A percentile compares a stretch with the other conserved stretches of the same genome.
Evolutionary conservation across 176 grass and related monocot species (phyloP).

Genomic region (Poa annua): DNA sequence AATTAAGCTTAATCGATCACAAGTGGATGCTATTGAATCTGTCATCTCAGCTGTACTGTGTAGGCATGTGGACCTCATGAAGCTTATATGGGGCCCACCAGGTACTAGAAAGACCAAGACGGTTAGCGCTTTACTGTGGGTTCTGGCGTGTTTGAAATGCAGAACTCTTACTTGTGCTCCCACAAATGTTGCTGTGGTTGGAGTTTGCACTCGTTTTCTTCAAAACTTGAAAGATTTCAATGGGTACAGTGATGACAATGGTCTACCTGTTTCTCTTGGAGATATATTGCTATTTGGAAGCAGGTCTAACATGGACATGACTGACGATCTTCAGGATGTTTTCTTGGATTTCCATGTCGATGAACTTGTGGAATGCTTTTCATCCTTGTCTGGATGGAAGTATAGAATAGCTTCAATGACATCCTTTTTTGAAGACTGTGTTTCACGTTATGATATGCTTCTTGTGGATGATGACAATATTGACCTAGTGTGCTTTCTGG

Average conservation of each 20-base stretch:
- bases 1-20: constrained; percentile 62
- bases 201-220: constrained; percentile 60
- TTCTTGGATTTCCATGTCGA: constrained; percentile 70
- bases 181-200: constrained; percentile 77
- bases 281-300: constrained; percentile 73
- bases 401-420: constrained; percentile 51
- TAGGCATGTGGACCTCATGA: constrained; percentile 46
- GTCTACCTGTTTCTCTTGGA: constrained; percentile 45
- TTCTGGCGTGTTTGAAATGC: constrained; percentile 55
- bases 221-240: constrained; percentile 52
- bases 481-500: constrained; percentile 36
- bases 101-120: constrained; percentile 90
- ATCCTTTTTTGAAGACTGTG: constrained; percentile 56
- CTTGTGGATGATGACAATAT: constrained; percentile 30
- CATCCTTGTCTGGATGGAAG: constrained; percentile 55
- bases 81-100: constrained; percentile 86
- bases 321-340: constrained; percentile 61
- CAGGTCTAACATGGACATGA: constrained; percentile 62
- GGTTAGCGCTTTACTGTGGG: constrained; percentile 53
- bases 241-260: not conserved
- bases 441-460: constrained; percentile 53
- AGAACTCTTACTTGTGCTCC: constrained; percentile 78
- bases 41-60: constrained; percentile 51
- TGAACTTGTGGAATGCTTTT: constrained; percentile 66
- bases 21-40: constrained; percentile 55